These are phyloP conservation scores for Metarhizium robertsii DNA, from an alignment of 2,329 filamentous ascomycete species.

Conservation along the genomic window DNA sequence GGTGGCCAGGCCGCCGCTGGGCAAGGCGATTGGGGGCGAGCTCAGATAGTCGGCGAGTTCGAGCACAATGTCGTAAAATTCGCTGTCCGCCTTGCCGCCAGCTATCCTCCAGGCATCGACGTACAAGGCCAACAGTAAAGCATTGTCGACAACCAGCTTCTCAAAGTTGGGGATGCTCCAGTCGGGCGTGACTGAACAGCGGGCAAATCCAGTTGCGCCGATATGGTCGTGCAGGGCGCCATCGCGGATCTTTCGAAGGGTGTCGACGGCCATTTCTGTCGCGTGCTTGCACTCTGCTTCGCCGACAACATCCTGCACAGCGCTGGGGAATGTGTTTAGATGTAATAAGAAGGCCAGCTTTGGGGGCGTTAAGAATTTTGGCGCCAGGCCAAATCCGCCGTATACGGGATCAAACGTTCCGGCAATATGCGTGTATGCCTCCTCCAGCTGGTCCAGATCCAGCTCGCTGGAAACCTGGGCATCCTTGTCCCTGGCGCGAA, in stretches of 20 bases:
- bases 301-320: slow-evolving; percentile 82
- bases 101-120: slow-evolving; percentile 70
- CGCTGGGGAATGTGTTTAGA: slow-evolving; percentile 59
- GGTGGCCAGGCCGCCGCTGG: slow-evolving; percentile 69
- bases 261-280: slow-evolving; percentile 69
- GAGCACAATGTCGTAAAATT: slow-evolving; percentile 69
- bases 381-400: slow-evolving; percentile 71
- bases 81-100: slow-evolving; percentile 43
- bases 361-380: slow-evolving; percentile 84
- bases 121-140: slow-evolving; percentile 73
- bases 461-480: slow-evolving; percentile 52
- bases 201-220: slow-evolving; percentile 44
- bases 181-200: slow-evolving; percentile 83
- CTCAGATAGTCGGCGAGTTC: slow-evolving; percentile 85
- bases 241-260: slow-evolving; percentile 62
- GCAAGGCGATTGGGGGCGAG: slow-evolving; percentile 54
- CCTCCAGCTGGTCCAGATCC: slow-evolving; percentile 84
- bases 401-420: slow-evolving; percentile 69
- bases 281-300: slow-evolving; percentile 65
- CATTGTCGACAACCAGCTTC: slow-evolving; percentile 93
- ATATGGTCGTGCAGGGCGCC: slow-evolving; percentile 48
- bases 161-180: slow-evolving; percentile 96
- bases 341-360: slow-evolving; percentile 77
- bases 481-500: slow-evolving; percentile 13
- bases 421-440: slow-evolving; percentile 74